Conservation (phyloP, 2,329 filamentous ascomycete species). For the Alternaria consortialis region DNA sequence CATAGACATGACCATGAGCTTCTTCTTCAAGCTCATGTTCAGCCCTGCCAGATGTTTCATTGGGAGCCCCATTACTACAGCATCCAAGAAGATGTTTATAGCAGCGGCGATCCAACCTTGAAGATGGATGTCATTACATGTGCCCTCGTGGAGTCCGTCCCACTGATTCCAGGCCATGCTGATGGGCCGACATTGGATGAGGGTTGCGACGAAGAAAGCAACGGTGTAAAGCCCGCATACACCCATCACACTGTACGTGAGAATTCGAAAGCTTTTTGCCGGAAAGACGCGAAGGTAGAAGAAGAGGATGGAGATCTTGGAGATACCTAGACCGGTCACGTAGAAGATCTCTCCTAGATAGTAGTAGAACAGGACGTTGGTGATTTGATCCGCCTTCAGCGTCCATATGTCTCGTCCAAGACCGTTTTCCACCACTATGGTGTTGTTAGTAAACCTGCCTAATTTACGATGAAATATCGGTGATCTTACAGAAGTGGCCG, state of each 20-base stretch:
- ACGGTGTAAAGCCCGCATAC: conserved; percentile 41
- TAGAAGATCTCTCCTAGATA: conserved; percentile 46
- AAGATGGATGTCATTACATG: conserved; percentile 46
- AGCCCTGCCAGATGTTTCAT: conserved; percentile 41
- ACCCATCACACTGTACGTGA: conserved; percentile 37
- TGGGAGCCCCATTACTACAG: conserved; percentile 42
- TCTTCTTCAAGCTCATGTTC: conserved; percentile 45
- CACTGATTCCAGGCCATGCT: conserved; percentile 58
- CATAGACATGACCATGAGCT: conserved; percentile 49
- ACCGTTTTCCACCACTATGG: conserved; percentile 43
- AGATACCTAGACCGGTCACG: conserved; percentile 37
- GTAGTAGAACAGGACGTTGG: conserved; percentile 50
- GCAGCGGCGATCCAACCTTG: conserved; percentile 43
- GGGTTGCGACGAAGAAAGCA: conserved; percentile 59
- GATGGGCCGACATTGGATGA: conserved; percentile 62
- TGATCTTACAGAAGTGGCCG: conserved; percentile 10
- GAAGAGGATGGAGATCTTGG: conserved; percentile 48
- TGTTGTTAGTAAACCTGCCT: not conserved
- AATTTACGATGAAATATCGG: too few relatives aligned
- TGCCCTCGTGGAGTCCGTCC: conserved; percentile 37
- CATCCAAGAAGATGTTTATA: conserved; percentile 46
- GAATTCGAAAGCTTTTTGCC: conserved; percentile 32
- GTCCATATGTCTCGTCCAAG: conserved; percentile 64
- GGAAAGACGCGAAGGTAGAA: conserved; percentile 50
- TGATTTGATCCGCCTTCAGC: conserved; percentile 53